Conservation (phyloP, 1,139 yeast species). For the Pichia sp. region DNA sequence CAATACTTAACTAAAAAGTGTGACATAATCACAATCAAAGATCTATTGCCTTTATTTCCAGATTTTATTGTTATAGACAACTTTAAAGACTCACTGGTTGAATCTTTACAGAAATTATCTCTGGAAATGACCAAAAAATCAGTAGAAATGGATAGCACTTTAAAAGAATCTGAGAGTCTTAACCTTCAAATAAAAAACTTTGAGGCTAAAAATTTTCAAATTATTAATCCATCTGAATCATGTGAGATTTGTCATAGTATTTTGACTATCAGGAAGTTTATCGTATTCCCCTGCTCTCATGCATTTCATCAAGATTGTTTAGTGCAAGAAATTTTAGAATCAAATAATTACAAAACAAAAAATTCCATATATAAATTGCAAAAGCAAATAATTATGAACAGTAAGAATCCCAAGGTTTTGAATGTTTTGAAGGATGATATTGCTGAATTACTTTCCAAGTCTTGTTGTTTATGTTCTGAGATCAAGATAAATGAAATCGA, state of each 20-base stretch:
- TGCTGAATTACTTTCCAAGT: constrained; percentile 55
- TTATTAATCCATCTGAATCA: constrained; percentile 79
- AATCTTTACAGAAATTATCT: constrained; percentile 70
- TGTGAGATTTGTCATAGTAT: constrained; percentile 68
- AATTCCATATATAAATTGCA: constrained; percentile 55
- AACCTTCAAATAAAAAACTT: constrained; percentile 51
- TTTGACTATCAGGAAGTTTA: constrained; percentile 65
- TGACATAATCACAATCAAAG: constrained; percentile 66
- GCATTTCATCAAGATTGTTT: constrained; percentile 87
- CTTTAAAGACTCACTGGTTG: constrained; percentile 76
- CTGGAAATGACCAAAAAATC: constrained; percentile 56
- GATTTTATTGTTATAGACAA: constrained; percentile 77
- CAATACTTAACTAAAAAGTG: constrained; percentile 45
- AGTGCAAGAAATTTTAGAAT: constrained; percentile 50
- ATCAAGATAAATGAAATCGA: constrained; percentile 67
- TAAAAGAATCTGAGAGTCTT: constrained; percentile 56
- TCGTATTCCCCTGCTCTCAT: constrained; percentile 86
- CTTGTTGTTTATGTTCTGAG: constrained; percentile 80
- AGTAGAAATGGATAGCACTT: constrained; percentile 70
- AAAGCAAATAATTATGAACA: constrained; percentile 32
- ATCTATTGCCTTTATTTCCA: constrained; percentile 77
- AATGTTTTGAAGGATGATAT: constrained; percentile 37
- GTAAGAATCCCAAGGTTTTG: constrained; percentile 21
- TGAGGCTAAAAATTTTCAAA: constrained; percentile 42
- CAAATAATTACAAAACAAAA: constrained; percentile 64